phyloP scores from a whole-genome alignment of 1,284 basidiomycete genomes.

The Polyporus tsugae region DNA sequence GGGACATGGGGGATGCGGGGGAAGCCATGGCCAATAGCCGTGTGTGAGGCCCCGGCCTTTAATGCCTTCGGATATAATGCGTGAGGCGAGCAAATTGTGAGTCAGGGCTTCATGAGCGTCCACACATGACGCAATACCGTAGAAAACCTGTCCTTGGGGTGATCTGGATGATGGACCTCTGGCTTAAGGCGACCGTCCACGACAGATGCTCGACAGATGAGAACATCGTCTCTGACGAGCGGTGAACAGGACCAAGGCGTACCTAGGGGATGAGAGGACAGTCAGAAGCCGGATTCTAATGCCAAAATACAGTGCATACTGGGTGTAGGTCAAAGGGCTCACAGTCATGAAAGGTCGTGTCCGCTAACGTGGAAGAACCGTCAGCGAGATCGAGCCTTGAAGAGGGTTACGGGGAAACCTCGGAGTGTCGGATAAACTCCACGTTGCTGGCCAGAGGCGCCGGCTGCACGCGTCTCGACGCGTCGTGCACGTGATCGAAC shows the following conservation, averaged over 20 bases:
- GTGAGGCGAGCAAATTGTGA: conserved; percentile 2
- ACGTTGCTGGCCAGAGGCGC: neutral
- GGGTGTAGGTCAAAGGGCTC: neutral
- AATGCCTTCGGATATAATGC: conserved; percentile 1
- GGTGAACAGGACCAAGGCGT: neutral
- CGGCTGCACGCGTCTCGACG: conserved; percentile 10
- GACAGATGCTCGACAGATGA: neutral
- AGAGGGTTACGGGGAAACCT: conserved; percentile 12
- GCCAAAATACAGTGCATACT: neutral
- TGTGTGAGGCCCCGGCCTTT: neutral
- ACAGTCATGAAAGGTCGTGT: neutral
- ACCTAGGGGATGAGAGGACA: neutral
- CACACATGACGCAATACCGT: conserved; percentile 16
- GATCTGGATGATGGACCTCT: neutral
- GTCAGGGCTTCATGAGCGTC: conserved; percentile 1
- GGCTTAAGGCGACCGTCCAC: neutral
- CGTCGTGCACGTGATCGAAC: conserved; percentile 25
- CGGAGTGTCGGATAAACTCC: conserved; percentile 2
- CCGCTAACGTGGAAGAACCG: neutral
- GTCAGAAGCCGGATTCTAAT: neutral
- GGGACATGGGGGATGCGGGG: neutral
- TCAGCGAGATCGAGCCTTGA: neutral
- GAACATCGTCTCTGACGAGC: neutral
- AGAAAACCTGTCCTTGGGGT: neutral
- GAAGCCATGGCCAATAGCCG: neutral